phyloP scores from a whole-genome alignment of 768 basidiomycete genomes.

The Clavaria fumosa region DNA sequence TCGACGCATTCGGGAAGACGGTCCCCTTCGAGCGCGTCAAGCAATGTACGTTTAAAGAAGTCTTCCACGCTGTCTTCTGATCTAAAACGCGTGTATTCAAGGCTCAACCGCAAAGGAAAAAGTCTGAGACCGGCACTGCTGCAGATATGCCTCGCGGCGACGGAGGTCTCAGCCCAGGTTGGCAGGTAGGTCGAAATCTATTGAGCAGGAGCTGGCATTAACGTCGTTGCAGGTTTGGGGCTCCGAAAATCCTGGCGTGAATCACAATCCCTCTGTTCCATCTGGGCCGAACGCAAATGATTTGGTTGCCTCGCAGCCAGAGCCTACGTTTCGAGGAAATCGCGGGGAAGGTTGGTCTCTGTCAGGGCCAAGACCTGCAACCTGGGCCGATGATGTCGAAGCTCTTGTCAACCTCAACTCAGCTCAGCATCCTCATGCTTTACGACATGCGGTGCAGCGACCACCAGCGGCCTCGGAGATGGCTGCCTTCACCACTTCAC shows the following conservation, averaged over 20 bases:
- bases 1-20: conserved; percentile 49
- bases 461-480: conserved; percentile 26
- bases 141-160: conserved; percentile 36
- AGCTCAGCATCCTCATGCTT: conserved; percentile 27
- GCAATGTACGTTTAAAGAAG: conserved; percentile 28
- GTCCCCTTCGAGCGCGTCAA: conserved; percentile 47
- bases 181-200: conserved; percentile 65
- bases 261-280: conserved; percentile 47
- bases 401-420: no score
- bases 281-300: conserved; percentile 41
- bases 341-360: conserved; percentile 35
- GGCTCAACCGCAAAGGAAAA: conserved; percentile 31
- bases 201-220: no score
- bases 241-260: conserved; percentile 30
- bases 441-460: conserved; percentile 32
- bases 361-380: conserved; percentile 35
- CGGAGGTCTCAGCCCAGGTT: conserved; percentile 43
- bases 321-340: conserved; percentile 31
- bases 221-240: conserved; percentile 50
- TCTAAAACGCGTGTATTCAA: conserved; percentile 10
- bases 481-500: conserved; percentile 23
- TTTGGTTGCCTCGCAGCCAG: conserved; percentile 27
- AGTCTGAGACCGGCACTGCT: conserved; percentile 24
- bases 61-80: conserved; percentile 6
- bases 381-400: conserved; percentile 51